Evolutionary conservation across 2,329 filamentous ascomycete species (phyloP).

Genomic region (Blastomyces percursus): DNA sequence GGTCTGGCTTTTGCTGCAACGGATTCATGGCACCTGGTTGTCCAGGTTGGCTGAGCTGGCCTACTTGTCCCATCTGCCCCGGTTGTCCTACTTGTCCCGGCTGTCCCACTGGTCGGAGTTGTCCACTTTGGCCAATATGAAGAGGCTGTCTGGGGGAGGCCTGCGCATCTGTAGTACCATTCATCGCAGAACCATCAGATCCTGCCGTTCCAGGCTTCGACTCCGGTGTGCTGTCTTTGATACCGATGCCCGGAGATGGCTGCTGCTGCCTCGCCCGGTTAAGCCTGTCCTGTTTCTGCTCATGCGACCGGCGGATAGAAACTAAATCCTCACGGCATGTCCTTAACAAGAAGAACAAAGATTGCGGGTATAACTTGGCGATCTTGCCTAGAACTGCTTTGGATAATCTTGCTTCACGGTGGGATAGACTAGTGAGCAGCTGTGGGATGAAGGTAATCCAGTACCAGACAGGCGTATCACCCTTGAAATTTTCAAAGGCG

Average conservation of each 20-base stretch:
- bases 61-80: neutral
- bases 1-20: neutral
- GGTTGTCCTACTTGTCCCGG: neutral
- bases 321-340: conserved; percentile 92
- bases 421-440: conserved; percentile 76
- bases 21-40: neutral
- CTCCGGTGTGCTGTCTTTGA: conserved; percentile 20
- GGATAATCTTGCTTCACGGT: conserved; percentile 81
- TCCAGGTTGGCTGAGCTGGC: neutral
- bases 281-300: conserved; percentile 48
- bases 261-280: conserved; percentile 53
- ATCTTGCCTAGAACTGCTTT: conserved; percentile 83
- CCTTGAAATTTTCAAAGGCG: conserved; percentile 93
- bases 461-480: conserved; percentile 96
- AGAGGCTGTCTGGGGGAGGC: conserved; percentile 19
- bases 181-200: conserved; percentile 20
- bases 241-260: conserved; percentile 26
- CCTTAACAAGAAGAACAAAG: conserved; percentile 87
- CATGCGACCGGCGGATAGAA: conserved; percentile 80
- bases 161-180: conserved; percentile 38
- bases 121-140: conserved; percentile 1
- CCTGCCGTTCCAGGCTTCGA: conserved; percentile 16
- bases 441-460: conserved; percentile 99
- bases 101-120: neutral
- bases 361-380: conserved; percentile 89